phyloP scores from a whole-genome alignment of 352 stramenopile species.

The Globisporangium echinulatum region DNA sequence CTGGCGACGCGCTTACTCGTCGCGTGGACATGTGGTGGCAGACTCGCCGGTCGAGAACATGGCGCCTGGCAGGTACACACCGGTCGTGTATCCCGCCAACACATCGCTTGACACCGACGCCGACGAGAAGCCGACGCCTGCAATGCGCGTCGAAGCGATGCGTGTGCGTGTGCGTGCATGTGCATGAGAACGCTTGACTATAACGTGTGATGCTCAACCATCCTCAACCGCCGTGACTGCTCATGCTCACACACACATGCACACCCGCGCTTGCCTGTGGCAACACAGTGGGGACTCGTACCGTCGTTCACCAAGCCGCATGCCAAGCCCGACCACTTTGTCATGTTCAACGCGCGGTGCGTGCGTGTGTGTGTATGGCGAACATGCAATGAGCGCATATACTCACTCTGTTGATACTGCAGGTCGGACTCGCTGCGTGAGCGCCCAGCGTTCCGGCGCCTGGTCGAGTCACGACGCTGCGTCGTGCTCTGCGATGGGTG shows the following conservation, averaged over 20 bases:
- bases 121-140: slow-evolving; percentile 7
- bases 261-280: not conserved
- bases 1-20: too few relatives aligned
- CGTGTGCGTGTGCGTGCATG: slow-evolving; percentile 20
- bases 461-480: slow-evolving; percentile 71
- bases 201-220: too few relatives aligned
- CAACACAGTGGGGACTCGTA: slow-evolving; percentile 64
- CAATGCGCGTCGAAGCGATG: slow-evolving; percentile 55
- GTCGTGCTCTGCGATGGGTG: slow-evolving; percentile 81
- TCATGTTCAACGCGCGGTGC: slow-evolving; percentile 85
- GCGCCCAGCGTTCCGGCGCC: slow-evolving; percentile 60
- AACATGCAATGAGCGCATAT: too few relatives aligned
- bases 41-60: slow-evolving; percentile 77
- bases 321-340: slow-evolving; percentile 72
- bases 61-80: slow-evolving; percentile 56
- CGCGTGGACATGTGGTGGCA: slow-evolving; percentile 9
- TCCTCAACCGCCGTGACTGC: not conserved
- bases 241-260: not conserved
- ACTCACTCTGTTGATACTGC: not conserved
- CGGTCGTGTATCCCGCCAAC: slow-evolving; percentile 34
- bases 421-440: slow-evolving; percentile 71
- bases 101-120: not conserved
- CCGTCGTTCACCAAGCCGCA: slow-evolving; percentile 77
- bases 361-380: not conserved
- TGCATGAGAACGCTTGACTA: not conserved